These are phyloP conservation scores for Psophocarpus tetragonolobus DNA, from an alignment of 306 rosid genomes.

Conservation along the genomic window DNA sequence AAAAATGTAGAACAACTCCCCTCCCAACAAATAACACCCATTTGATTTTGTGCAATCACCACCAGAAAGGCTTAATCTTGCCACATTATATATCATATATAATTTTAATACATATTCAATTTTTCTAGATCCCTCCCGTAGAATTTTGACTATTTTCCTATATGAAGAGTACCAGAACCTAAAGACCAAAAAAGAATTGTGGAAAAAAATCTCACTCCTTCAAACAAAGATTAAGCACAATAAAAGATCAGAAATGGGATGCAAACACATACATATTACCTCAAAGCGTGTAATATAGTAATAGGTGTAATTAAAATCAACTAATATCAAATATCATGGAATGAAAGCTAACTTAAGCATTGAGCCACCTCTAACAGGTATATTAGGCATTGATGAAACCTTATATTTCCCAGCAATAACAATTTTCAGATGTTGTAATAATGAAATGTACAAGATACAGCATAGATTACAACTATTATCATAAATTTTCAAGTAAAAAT, in stretches of 20 bases:
- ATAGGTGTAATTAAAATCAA: not conserved
- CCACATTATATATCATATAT: not conserved
- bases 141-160: not conserved
- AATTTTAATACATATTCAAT: not conserved
- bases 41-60: not conserved
- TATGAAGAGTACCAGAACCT: not conserved
- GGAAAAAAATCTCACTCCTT: not conserved
- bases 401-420: conserved; percentile 3
- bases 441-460: not conserved
- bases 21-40: not conserved
- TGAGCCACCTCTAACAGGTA: not conserved
- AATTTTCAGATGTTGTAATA: not conserved
- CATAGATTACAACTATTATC: not conserved
- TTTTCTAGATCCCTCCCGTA: not conserved
- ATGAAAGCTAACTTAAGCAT: not conserved
- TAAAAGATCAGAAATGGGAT: not conserved
- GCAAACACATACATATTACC: not conserved
- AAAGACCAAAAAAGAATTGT: not conserved
- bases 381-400: not conserved
- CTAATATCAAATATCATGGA: not conserved
- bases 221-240: not conserved
- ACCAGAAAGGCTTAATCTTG: not conserved
- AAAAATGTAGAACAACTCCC: not conserved
- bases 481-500: conserved; percentile 7
- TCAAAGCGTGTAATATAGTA: not conserved